phyloP scores from a whole-genome alignment of 495 filamentous ascomycete genomes.

The Penicillium taxi region DNA sequence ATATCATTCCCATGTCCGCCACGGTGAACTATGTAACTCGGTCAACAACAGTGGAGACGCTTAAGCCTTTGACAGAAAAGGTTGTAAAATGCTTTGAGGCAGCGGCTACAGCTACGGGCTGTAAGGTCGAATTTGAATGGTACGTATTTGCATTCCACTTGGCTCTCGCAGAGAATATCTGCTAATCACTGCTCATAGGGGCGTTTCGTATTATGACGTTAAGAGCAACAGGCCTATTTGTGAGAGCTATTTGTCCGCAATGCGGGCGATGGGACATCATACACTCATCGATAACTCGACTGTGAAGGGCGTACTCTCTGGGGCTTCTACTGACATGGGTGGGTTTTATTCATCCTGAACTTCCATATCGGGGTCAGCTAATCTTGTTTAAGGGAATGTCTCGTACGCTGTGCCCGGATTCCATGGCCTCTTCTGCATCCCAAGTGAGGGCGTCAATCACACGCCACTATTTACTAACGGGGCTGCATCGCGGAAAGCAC shows the following conservation, averaged over 20 bases:
- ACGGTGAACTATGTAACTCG: constrained; percentile 50
- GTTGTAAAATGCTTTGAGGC: constrained; percentile 51
- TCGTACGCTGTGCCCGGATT: constrained; percentile 51
- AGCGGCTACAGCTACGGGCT: constrained; percentile 50
- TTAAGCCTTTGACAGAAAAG: constrained; percentile 38
- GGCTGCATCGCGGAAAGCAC: constrained; percentile 43
- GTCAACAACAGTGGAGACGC: constrained; percentile 35
- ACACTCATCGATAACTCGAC: constrained; percentile 38
- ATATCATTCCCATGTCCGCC: constrained; percentile 49
- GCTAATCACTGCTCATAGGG: constrained; percentile 13
- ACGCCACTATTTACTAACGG: constrained; percentile 47
- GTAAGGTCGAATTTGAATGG: constrained; percentile 40
- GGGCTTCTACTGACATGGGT: constrained; percentile 37
- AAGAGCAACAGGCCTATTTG: constrained; percentile 44
- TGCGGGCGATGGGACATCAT: constrained; percentile 40
- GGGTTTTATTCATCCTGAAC: constrained; percentile 2
- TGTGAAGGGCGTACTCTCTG: constrained; percentile 17
- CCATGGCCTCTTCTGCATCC: constrained; percentile 50
- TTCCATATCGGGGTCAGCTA: background rate
- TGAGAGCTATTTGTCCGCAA: constrained; percentile 43
- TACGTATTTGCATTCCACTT: constrained; percentile 5
- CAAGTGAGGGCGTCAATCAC: constrained; percentile 45
- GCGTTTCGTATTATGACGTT: constrained; percentile 46
- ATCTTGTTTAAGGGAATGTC: constrained; percentile 43
- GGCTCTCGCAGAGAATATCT: background rate